Evolutionary conservation across 495 filamentous ascomycete genomes (phyloP), one percentile per base, ranked within the genome.

Genomic region (Daldinia decipiens): DNA sequence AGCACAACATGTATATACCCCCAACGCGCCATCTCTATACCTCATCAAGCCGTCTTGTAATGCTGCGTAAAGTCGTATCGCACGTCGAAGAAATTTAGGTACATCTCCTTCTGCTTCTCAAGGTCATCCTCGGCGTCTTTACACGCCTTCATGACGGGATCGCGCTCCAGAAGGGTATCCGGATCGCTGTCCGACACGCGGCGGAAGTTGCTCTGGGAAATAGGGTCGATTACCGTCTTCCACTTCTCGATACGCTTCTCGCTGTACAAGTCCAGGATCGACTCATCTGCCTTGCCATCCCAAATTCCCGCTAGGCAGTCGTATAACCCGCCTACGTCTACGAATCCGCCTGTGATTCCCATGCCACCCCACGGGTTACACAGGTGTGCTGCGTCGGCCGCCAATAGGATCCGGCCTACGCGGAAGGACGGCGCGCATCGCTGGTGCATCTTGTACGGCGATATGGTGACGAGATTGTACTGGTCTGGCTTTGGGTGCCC

Each of bases 361-460:
- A 89, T 77, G 5, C 88, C 87, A 58, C 88, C 88, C 72, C 80
- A 84, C 2, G 86, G 86, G 76, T 87, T 87, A 71, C 84, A 87
- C 26, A 88, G 65, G 71, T 88, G 86, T 13, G 84, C 86, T 17
- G 88, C 87, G 78, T 90, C 88, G 8, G 87, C 88, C 1, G 83
- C 87, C 19, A 90, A 78, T 6, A 87, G 19, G n/a, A 89, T 70
- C 3, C 85, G 80, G 0, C 88, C 88, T 3, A 86, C 85, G 38
- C 87, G 81, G 67, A 89, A 86, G 12, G 71, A 79, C 2, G 80
- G 79, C 11, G 86, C 87, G 75, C 86, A 89, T 32, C 88, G 80
- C 68, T 90, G 87, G 62, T 90, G 88, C 67, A 90, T 78, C 66
- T 82, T 85, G 70, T 89, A 90, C 4, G 87, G 88, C 59, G 81